These are phyloP conservation scores for Suillus subalutaceus DNA, from an alignment of 768 basidiomycete genomes.

Conservation along the genomic window DNA sequence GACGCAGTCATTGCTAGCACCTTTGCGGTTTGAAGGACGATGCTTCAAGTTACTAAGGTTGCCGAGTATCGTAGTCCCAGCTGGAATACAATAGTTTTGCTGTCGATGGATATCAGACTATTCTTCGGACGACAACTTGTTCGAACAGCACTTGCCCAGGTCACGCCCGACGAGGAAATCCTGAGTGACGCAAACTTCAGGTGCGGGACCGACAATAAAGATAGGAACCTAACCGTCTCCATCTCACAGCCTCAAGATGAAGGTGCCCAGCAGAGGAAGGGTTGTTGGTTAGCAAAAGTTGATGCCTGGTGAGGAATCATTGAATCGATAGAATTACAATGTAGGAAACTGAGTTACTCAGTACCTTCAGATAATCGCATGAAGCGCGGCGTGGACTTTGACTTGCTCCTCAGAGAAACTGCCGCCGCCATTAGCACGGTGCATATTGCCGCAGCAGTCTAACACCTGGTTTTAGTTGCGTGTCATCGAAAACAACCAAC, in stretches of 20 bases:
- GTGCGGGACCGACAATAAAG: too few relatives aligned
- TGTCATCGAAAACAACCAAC: not conserved
- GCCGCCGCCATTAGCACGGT: not conserved
- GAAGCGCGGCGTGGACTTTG: too few relatives aligned
- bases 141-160: not conserved
- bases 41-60: constrained; percentile 12
- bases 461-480: not conserved
- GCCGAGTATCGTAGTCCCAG: constrained; percentile 6
- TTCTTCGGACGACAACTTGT: too few relatives aligned
- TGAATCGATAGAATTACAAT: not conserved
- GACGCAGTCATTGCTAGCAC: constrained; percentile 13
- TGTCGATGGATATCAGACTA: too few relatives aligned
- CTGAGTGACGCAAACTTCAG: too few relatives aligned
- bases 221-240: too few relatives aligned
- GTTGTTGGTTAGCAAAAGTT: not conserved
- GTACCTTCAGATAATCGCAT: not conserved
- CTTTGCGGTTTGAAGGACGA: not conserved
- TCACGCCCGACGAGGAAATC: not conserved
- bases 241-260: not conserved
- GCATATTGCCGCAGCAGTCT: not conserved
- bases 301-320: not conserved
- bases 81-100: too few relatives aligned
- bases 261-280: not conserved
- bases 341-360: not conserved
- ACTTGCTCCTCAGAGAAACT: too few relatives aligned